Evolutionary conservation across 2,329 filamentous ascomycete species (phyloP).

Genomic region (Calonectria leucothoes): DNA sequence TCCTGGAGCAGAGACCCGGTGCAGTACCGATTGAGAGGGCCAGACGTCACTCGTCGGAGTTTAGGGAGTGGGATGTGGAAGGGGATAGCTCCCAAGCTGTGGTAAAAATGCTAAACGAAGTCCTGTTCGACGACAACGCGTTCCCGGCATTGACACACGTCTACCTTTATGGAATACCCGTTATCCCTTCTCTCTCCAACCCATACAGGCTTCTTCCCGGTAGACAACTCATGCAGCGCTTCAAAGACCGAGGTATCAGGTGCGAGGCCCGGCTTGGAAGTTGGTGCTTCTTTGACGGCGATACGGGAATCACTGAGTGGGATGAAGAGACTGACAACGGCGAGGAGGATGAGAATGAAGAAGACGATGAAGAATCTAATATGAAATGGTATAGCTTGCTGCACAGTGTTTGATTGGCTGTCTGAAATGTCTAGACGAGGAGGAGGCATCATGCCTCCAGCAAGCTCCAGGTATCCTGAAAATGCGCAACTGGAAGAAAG

Average conservation of each 20-base stretch:
- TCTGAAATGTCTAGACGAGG: background rate
- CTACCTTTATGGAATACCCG: constrained; percentile 20
- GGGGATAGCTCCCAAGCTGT: background rate
- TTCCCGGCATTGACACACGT: background rate
- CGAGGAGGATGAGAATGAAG: background rate
- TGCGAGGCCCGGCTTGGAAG: constrained; percentile 21
- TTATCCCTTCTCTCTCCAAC: fast-evolving
- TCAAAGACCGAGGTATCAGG: background rate
- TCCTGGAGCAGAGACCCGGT: background rate
- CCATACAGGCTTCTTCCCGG: background rate
- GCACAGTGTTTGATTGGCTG: background rate
- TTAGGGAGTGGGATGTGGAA: background rate
- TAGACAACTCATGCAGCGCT: background rate
- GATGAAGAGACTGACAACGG: background rate
- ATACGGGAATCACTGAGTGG: background rate
- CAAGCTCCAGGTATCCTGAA: no score
- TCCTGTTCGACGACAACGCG: background rate
- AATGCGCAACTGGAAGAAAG: no score
- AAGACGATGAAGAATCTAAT: background rate
- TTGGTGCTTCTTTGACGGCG: constrained; percentile 21
- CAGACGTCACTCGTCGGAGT: background rate
- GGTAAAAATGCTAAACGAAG: background rate
- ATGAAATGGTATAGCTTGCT: background rate
- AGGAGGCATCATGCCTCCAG: no score
- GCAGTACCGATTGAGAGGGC: background rate